Conservation (phyloP, 2,329 filamentous ascomycete genomes). For the Trichoderma semiorbis region DNA sequence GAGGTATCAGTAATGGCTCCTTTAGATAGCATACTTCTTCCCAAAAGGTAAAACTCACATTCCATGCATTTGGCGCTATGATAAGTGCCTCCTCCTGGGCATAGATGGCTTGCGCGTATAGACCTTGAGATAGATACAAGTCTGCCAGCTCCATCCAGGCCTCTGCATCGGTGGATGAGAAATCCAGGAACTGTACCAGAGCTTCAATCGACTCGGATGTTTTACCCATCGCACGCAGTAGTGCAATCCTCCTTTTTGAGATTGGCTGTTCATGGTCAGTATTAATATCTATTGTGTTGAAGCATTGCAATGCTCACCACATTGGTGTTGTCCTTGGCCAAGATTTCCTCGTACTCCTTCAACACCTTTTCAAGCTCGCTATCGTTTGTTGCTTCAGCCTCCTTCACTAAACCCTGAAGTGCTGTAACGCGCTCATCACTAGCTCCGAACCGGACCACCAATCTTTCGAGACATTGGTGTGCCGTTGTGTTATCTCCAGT, state of each 20-base stretch:
- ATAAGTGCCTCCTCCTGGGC: constrained; percentile 88
- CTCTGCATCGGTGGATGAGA: constrained; percentile 85
- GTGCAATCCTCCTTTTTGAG: constrained; percentile 76
- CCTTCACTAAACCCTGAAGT: constrained; percentile 76
- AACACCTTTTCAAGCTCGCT: constrained; percentile 66
- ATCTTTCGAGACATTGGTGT: constrained; percentile 67
- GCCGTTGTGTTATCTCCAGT: constrained; percentile 80
- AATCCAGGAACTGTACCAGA: constrained; percentile 72
- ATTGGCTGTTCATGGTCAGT: constrained; percentile 60
- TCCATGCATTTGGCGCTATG: constrained; percentile 89
- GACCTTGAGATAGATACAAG: constrained; percentile 74
- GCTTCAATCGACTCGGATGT: constrained; percentile 69
- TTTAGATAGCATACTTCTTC: background rate
- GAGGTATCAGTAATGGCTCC: constrained; percentile 10
- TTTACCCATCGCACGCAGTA: constrained; percentile 71
- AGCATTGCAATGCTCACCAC: constrained; percentile 53
- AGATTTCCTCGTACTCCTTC: constrained; percentile 70
- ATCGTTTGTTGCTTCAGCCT: constrained; percentile 69
- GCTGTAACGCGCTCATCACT: constrained; percentile 85
- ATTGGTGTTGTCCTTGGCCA: constrained; percentile 73
- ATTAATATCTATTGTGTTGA: constrained; percentile 2
- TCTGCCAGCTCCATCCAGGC: constrained; percentile 90
- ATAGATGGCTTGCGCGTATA: constrained; percentile 80
- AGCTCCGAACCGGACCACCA: constrained; percentile 76
- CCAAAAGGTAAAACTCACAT: constrained; percentile 56